Percentiles rank a stretch among this genome's conserved stretches.
Conservation (phyloP, 2,329 filamentous ascomycete species). For the Pyrenochaeta sp. region DNA sequence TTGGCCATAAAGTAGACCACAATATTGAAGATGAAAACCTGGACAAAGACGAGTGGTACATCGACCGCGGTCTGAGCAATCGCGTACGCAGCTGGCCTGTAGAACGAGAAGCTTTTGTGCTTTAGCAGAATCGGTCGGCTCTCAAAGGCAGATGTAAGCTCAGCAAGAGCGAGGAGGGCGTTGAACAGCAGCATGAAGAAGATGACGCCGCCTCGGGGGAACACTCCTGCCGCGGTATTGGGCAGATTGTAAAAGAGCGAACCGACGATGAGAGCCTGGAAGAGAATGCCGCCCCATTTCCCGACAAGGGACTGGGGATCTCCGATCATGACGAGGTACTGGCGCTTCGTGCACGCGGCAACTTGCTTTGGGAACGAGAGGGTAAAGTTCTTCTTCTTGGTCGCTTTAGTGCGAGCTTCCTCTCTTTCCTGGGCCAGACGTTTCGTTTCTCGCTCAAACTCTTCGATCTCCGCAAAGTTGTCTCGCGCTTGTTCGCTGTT, state of each 20-base stretch:
- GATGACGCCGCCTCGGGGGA: constrained; percentile 66
- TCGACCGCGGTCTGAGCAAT: constrained; percentile 66
- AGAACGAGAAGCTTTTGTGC: constrained; percentile 75
- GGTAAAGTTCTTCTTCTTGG: constrained; percentile 52
- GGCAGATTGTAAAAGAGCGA: constrained; percentile 63
- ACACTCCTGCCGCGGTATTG: constrained; percentile 61
- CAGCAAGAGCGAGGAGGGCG: constrained; percentile 66
- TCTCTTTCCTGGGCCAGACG: constrained; percentile 40
- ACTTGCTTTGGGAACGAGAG: constrained; percentile 50
- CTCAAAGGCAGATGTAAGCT: constrained; percentile 67
- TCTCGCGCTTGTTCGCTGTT: constrained; percentile 46
- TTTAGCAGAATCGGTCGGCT: constrained; percentile 72
- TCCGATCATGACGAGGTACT: constrained; percentile 62
- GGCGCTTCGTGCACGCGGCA: constrained; percentile 48
- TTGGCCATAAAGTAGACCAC: constrained; percentile 70
- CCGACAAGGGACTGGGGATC: constrained; percentile 59
- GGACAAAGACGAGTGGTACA: constrained; percentile 64
- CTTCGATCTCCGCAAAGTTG: constrained; percentile 51
- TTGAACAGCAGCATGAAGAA: constrained; percentile 71
- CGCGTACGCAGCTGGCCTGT: constrained; percentile 67
- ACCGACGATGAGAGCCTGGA: constrained; percentile 51
- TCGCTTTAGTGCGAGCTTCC: constrained; percentile 43
- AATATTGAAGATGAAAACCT: constrained; percentile 66
- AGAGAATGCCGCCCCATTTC: constrained; percentile 52
- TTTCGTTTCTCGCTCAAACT: constrained; percentile 47